Evolutionary conservation across 129 eudicot species (phyloP), one percentile per base, ranked within the genome.

Genomic region (Dittrichia graveolens): DNA sequence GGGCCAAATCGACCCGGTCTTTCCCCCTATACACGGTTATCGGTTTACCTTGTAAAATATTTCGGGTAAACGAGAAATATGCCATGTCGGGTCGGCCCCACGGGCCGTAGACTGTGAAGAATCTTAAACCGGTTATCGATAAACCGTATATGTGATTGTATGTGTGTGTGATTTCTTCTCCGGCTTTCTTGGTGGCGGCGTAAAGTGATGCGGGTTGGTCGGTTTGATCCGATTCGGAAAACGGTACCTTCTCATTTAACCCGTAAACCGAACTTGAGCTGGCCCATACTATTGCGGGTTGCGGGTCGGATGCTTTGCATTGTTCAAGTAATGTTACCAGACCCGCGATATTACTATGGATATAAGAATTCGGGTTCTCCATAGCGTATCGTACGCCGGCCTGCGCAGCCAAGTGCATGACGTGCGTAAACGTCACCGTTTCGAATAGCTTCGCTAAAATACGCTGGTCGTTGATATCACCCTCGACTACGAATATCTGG

Each of bases 331-430:
- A 18, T 35, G 79, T 79, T 4, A 81, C 85, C 65, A 81, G 12
- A 49, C 85, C 85, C 67, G 81, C 85, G 0, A 81, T 81, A 47
- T 81, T 81, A 55, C 85, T 81, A 31, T 81, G 85, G 6, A 81
- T 70, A 31, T 81, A 81, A 5, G 81, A 76, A 4, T 65, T 63
- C n/a, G 85, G 85, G 7, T 81, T 81, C 16, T 81, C 75, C 81
- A 81, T 76, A 1, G 85, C 85, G 75, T 81, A 81, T 14, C 85
- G 69, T 31, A 81, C 85, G 18, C 85, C 85, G 2, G 85, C 85
- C 66, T 81, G 85, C 31, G 85, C 85, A 13, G 85, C 85, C 65
- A 81, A 71, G 59, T 81, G 85, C 85, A 81, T 81, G 41, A 81
- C 82, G 75, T 81, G 81, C 1, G 85, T 76, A 16, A 76, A 81